A percentile compares a stretch with the other conserved stretches of the same genome.
Conservation (phyloP, 2,329 filamentous ascomycete species). For the Shiraia bambusicola region DNA sequence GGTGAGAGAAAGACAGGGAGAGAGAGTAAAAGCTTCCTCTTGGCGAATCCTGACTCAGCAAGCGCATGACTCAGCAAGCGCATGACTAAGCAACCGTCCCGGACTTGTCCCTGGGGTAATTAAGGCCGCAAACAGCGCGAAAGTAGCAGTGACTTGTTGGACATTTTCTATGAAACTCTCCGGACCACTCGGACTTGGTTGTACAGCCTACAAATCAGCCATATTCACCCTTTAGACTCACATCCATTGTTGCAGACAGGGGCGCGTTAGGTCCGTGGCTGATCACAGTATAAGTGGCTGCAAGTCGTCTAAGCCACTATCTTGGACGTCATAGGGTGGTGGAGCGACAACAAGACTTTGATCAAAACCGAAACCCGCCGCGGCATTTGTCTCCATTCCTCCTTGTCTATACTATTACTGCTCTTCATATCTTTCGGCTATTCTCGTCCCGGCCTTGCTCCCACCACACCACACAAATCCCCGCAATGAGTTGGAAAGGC, state of each 20-base stretch:
- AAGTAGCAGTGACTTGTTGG: not conserved
- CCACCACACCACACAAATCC: not conserved
- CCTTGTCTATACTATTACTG: constrained; percentile 4
- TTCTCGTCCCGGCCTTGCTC: too few species aligned
- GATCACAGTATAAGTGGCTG: not conserved
- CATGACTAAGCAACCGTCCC: not conserved
- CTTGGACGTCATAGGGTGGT: constrained; percentile 30
- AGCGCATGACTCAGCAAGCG: not conserved
- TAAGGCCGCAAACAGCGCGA: not conserved
- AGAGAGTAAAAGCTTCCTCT: not conserved
- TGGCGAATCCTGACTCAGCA: too few species aligned
- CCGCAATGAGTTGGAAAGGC: constrained; percentile 90
- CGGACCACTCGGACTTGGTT: not conserved
- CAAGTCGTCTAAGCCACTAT: constrained; percentile 21
- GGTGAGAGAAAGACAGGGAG: not conserved
- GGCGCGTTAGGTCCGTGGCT: not conserved
- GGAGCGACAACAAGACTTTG: constrained; percentile 14
- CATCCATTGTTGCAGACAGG: not conserved
- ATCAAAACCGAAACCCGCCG: constrained; percentile 6
- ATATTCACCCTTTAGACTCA: too few species aligned
- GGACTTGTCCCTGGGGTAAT: not conserved
- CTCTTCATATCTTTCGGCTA: too few species aligned
- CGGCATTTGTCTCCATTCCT: constrained; percentile 9
- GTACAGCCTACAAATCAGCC: not conserved
- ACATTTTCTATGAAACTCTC: not conserved